These are phyloP conservation scores for Clonostachys rhizophaga DNA, from an alignment of 2,329 filamentous ascomycete species.

Conservation along the genomic window DNA sequence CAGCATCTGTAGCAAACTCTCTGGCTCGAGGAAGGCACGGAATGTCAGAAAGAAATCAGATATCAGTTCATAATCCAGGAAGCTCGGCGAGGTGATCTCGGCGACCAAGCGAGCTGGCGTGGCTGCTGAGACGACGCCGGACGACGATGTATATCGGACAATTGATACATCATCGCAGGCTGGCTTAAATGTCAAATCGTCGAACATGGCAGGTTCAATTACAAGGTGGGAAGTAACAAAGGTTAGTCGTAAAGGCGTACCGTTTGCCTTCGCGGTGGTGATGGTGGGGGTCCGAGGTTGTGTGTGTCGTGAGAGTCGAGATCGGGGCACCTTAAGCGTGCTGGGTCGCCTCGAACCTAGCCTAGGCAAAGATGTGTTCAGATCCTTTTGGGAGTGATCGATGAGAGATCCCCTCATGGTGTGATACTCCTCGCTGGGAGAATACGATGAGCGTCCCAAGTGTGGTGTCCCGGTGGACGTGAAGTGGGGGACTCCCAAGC, in stretches of 20 bases:
- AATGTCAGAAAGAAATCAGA: slow-evolving; percentile 98
- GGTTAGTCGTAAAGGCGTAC: slow-evolving; percentile 35
- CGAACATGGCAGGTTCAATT: slow-evolving; percentile 75
- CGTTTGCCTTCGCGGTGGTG: slow-evolving; percentile 24
- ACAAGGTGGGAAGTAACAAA: slow-evolving; percentile 43
- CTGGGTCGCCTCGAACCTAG: slow-evolving; percentile 26
- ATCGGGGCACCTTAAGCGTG: slow-evolving; percentile 27
- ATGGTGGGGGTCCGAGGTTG: slow-evolving; percentile 11
- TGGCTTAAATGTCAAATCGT: slow-evolving; percentile 73
- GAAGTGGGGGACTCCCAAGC: slow-evolving; percentile 77
- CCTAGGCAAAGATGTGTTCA: slow-evolving; percentile 14
- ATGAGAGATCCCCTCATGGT: neutral
- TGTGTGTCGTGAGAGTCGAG: slow-evolving; percentile 17
- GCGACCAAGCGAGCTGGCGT: slow-evolving; percentile 88
- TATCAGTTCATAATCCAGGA: slow-evolving; percentile 93
- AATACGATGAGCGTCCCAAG: slow-evolving; percentile 76
- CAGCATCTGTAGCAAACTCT: slow-evolving; percentile 76
- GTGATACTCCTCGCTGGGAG: slow-evolving; percentile 61
- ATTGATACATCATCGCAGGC: slow-evolving; percentile 72
- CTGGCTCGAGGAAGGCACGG: slow-evolving; percentile 75
- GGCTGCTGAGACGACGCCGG: slow-evolving; percentile 77
- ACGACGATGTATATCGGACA: slow-evolving; percentile 72
- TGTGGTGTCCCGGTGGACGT: slow-evolving; percentile 71
- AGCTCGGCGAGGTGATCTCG: slow-evolving; percentile 92
- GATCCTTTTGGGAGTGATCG: slow-evolving; percentile 4